phyloP scores from a whole-genome alignment of 345 rosid genomes.

The Acer campestre region DNA sequence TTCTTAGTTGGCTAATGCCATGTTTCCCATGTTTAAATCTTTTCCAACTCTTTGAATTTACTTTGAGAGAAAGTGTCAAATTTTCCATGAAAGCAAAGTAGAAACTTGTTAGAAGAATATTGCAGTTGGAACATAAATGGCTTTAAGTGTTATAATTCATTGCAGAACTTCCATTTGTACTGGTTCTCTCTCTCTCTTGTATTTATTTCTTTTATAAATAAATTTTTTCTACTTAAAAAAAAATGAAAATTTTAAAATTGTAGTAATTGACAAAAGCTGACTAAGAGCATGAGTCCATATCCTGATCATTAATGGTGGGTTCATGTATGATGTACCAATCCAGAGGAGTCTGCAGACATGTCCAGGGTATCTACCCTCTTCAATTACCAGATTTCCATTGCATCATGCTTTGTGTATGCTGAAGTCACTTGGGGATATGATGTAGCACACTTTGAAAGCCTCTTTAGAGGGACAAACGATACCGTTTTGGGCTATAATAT shows the following conservation, averaged over 20 bases:
- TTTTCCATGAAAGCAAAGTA: constrained; percentile 8
- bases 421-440: not conserved
- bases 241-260: no score
- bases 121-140: not conserved
- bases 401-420: constrained; percentile 16
- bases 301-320: not conserved
- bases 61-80: not conserved
- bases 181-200: no score
- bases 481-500: no score
- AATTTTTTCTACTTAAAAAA: no score
- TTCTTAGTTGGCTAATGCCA: not conserved
- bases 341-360: not conserved
- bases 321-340: no score
- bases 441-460: no score
- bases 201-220: no score
- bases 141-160: no score
- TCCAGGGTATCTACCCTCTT: not conserved
- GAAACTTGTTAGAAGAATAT: not conserved
- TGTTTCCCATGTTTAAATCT: not conserved
- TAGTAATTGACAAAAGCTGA: no score
- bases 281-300: not conserved
- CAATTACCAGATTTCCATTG: constrained; percentile 1
- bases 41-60: not conserved
- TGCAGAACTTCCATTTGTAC: no score
- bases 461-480: no score